Conservation (phyloP, 2,329 filamentous ascomycete genomes). For the Alternaria ethzedia region DNA sequence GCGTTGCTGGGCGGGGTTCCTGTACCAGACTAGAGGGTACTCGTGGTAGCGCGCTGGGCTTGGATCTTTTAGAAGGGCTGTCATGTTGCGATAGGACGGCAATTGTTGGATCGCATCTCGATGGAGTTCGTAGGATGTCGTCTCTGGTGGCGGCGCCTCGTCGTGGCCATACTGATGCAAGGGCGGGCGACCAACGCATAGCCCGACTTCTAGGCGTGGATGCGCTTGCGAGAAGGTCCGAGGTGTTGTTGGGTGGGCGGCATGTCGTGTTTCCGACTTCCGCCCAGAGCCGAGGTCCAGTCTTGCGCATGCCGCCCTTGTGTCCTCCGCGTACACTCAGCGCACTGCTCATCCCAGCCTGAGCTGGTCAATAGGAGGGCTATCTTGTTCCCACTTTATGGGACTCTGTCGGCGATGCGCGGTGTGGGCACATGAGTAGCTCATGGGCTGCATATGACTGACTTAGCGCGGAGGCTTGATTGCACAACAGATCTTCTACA, state of each 20-base stretch:
- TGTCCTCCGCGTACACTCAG: background rate
- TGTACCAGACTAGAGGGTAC: background rate
- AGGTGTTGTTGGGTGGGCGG: background rate
- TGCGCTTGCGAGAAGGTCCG: background rate
- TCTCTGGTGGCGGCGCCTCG: background rate
- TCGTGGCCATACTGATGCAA: background rate
- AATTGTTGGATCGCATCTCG: background rate
- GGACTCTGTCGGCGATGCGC: background rate
- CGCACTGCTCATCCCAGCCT: background rate
- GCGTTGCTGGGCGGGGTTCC: background rate
- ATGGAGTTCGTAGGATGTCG: background rate
- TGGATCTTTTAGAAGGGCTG: no score
- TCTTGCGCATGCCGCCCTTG: background rate
- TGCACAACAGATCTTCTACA: background rate
- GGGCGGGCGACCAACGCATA: background rate
- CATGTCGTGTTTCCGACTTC: background rate
- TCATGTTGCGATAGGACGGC: no score
- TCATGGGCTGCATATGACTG: background rate
- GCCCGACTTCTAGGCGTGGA: background rate
- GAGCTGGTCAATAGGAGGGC: background rate
- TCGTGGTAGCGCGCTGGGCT: background rate
- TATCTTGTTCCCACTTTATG: background rate
- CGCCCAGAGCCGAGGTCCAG: background rate
- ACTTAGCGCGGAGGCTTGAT: background rate
- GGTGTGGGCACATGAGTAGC: background rate